Conservation (phyloP, 1,139 yeast species). For the Geotrichum aggregatum region DNA sequence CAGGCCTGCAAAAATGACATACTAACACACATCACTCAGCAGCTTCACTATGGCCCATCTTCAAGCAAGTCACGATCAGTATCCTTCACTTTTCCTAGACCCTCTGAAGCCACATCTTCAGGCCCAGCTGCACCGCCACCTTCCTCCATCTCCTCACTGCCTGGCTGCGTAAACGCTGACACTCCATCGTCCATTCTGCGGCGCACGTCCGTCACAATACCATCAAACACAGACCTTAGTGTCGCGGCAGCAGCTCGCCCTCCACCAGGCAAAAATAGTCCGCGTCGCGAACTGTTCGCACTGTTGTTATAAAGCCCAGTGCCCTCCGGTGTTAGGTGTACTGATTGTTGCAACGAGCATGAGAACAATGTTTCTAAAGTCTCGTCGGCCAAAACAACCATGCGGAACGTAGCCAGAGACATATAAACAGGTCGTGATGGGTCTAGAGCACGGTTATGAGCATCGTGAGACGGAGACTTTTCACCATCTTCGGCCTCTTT, state of each 20-base stretch:
- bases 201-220: constrained; percentile 83
- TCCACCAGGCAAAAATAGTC: constrained; percentile 23
- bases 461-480: constrained; percentile 32
- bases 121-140: constrained; percentile 27
- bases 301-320: constrained; percentile 33
- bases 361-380: constrained; percentile 83
- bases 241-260: constrained; percentile 45
- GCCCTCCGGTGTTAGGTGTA: constrained; percentile 56
- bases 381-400: constrained; percentile 92
- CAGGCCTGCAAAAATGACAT: no score
- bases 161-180: constrained; percentile 20
- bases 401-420: constrained; percentile 84
- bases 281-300: constrained; percentile 2
- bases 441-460: constrained; percentile 73
- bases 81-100: constrained; percentile 34
- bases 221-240: constrained; percentile 84
- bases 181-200: constrained; percentile 69
- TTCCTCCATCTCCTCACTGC: constrained; percentile 13
- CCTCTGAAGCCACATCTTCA: constrained; percentile 35
- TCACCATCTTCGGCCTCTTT: constrained; percentile 31
- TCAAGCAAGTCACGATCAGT: constrained; percentile 41
- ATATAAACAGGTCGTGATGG: constrained; percentile 73
- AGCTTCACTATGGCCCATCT: constrained; percentile 20
- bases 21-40: neutral
- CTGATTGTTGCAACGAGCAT: constrained; percentile 57